A percentile compares a stretch with the other conserved stretches of the same genome.
phyloP scores from a whole-genome alignment of 495 filamentous ascomycete genomes.

The Patellaria atrata region DNA sequence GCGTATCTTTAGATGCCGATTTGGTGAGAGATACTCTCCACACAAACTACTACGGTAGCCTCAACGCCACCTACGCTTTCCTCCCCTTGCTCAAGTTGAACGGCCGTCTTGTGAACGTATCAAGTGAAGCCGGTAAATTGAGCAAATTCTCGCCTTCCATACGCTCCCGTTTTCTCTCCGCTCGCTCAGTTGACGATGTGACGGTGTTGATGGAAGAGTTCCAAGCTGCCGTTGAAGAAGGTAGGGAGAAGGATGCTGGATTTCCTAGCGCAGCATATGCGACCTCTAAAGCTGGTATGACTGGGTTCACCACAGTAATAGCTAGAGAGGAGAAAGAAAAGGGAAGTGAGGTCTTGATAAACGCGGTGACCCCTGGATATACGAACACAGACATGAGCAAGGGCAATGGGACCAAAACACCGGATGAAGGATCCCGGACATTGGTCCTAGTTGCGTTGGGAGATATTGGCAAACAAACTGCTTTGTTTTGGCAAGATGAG shows the following conservation, averaged over 20 bases:
- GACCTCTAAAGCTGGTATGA: conserved; percentile 33
- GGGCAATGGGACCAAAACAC: conserved; percentile 17
- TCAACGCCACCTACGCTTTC: conserved; percentile 27
- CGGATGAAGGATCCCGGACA: conserved; percentile 37
- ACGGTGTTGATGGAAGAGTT: conserved; percentile 33
- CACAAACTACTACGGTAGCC: conserved; percentile 36
- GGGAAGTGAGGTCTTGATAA: conserved; percentile 29
- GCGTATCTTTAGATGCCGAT: conserved; percentile 27
- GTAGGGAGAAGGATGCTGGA: conserved; percentile 29
- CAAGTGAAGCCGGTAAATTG: conserved; percentile 30
- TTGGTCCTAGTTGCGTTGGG: conserved; percentile 36
- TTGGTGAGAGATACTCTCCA: conserved; percentile 34
- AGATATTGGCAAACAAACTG: conserved; percentile 30
- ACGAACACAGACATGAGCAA: too few species aligned
- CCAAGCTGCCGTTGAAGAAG: conserved; percentile 25
- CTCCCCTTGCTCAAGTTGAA: conserved; percentile 29
- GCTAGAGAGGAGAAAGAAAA: conserved; percentile 26
- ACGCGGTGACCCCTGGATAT: conserved; percentile 39
- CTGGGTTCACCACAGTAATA: conserved; percentile 30
- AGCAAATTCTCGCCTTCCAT: conserved; percentile 29
- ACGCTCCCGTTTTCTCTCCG: conserved; percentile 23
- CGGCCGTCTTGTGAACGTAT: conserved; percentile 35
- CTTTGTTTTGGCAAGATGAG: conserved; percentile 34
- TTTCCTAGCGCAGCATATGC: conserved; percentile 33
- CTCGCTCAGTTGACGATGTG: conserved; percentile 26